Base-by-base conservation (phyloP, 2,329 filamentous ascomycete species). In the Fusarium kyushuense region DNA sequence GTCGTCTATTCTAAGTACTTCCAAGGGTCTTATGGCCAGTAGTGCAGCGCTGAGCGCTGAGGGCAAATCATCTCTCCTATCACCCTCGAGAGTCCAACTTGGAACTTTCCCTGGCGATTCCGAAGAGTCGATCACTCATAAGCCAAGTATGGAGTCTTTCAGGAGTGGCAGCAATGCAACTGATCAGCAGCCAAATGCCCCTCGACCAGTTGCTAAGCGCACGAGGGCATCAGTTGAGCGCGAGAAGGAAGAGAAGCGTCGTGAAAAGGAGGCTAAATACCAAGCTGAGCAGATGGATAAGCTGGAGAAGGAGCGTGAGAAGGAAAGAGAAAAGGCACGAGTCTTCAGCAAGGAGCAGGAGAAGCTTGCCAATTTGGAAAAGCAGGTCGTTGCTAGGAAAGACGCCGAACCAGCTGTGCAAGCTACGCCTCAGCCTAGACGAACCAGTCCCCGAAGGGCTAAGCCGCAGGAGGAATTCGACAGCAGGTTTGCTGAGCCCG, bases 1-100 rank as follows among this genome's bases (percentile, higher is more conserved):
- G 47, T 96, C 95, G 46, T 97, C 94, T 12, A 94, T 97, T 62
- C 84, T 97, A 72, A 94, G 94, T 79, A 92, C 90, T 56, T 96
- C 94, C 6, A 95, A 92, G 77, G 92, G 91, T 16, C 87, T 97
- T 48, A 90, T 97, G 66, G 93, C 91, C 19, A 96, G 92, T 70
- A 95, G 88, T 70, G 88, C 87, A 4, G 87, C 84, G 17, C 80
- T 87, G 36, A 90, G 87, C 70, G 87, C 87, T 1, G 88, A 90
- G 69, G 86, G 86, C 10, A 90, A 89, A 70, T 82, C 84, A 0
- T 84, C 84, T 5, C 75, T 89, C 9, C 74, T 88, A 21, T 89
- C 87, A 6, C 84, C 88, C 5, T 84, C 86, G 5, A 79, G 79
- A 8, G 76, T 79, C 16, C 82, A 82, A 16, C 75, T 87, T 3